These are phyloP conservation scores for Colletotrichum tofieldiae DNA, from an alignment of 2,329 filamentous ascomycete genomes.

Conservation along the genomic window DNA sequence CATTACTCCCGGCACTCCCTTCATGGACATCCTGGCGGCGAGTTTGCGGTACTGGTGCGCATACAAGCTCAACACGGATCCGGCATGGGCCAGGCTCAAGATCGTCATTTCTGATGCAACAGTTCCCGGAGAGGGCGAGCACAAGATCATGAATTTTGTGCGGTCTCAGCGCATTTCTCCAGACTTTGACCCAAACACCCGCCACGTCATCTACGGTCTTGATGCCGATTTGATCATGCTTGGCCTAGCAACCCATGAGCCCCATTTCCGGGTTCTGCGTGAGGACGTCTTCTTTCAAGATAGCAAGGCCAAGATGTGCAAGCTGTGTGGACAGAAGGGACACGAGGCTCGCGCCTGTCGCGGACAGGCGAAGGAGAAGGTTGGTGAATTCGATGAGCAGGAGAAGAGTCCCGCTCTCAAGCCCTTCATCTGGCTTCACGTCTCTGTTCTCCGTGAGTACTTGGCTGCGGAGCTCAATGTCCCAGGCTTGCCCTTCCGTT, in stretches of 20 bases:
- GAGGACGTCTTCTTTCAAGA: slow-evolving; percentile 98
- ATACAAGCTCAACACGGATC: slow-evolving; percentile 97
- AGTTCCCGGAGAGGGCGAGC: slow-evolving; percentile 97
- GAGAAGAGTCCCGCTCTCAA: slow-evolving; percentile 80
- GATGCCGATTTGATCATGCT: slow-evolving; percentile 99
- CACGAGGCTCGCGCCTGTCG: slow-evolving; percentile 91
- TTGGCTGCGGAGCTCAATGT: slow-evolving; percentile 91
- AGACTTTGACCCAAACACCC: slow-evolving; percentile 95
- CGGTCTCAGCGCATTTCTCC: slow-evolving; percentile 92
- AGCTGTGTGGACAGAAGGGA: slow-evolving; percentile 91
- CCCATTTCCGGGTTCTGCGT: slow-evolving; percentile 94
- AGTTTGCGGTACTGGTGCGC: slow-evolving; percentile 97
- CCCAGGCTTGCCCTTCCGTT: slow-evolving; percentile 86
- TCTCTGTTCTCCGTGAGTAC: slow-evolving; percentile 92
- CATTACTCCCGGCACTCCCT: slow-evolving; percentile 97
- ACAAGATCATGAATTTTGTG: slow-evolving; percentile 99
- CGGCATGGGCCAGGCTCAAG: slow-evolving; percentile 95
- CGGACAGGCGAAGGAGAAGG: slow-evolving; percentile 83
- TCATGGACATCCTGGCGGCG: slow-evolving; percentile 95
- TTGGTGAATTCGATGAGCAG: slow-evolving; percentile 87
- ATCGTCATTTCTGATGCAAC: slow-evolving; percentile 99
- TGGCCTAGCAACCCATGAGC: slow-evolving; percentile 95
- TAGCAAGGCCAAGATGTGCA: slow-evolving; percentile 85
- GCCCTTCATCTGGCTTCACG: slow-evolving; percentile 98
- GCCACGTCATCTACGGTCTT: slow-evolving; percentile 97